Base-by-base conservation (phyloP, 2,329 filamentous ascomycete species). In the Aspergillus felis region DNA sequence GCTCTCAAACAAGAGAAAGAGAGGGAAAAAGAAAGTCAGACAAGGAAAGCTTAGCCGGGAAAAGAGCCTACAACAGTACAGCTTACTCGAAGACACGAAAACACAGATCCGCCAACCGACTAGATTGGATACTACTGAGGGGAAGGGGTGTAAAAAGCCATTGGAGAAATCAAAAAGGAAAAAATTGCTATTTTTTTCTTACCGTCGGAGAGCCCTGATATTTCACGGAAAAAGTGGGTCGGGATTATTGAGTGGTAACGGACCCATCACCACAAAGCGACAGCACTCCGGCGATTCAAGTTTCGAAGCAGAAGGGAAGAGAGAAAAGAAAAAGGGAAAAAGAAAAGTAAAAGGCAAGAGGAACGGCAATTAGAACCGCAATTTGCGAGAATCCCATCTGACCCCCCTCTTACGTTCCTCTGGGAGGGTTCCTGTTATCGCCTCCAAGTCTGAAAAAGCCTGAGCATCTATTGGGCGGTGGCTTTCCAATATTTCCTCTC, bases 231-330 rank as follows among this genome's bases (percentile, higher is more conserved):
- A 60, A 44, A 58, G 62, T 65, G 63, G 63, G 63, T 61, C 63
- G 10, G 8, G 4, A 20, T 22, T 10, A 27, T 4, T 38, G 32
- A 17, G 32, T 38, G 50, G 49, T 57, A 62, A 65, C 58, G 58
- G 64, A 62, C 54, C 63, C 60, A 55, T 65, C 64, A 64, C 64
- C 61, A 64, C 58, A 61, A 64, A 66, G 57, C 64, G 62, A 60
- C 62, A 61, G 56, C 61, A 53, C 61, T 59, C 57, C 56, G 61
- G 24, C 58, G 59, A 57, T 51, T 51, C 53, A 55, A 53, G 51
- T 41, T 49, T 35, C 50, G 54, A 53, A 59, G 52, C 20, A 51
- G 35, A 51, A 54, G 51, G 32, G 42, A 44, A 22, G 22, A 44
- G 50, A 46, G 42, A 54, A 38, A 41, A 54, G 38, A 28, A 38